Conservation (phyloP, 192 early-diverging fungal species). For the Radiomyces spectabilis region DNA sequence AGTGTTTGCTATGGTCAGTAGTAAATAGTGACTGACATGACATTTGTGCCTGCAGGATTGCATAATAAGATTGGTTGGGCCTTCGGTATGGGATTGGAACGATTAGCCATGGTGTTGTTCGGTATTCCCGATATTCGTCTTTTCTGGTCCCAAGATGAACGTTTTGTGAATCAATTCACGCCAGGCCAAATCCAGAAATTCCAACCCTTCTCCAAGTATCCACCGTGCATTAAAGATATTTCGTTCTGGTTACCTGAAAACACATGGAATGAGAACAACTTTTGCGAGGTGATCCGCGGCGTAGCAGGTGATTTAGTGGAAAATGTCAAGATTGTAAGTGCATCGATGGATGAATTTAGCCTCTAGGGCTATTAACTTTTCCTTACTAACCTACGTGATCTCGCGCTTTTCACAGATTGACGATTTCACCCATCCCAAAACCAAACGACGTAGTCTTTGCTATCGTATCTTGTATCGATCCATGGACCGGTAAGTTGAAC, state of each 20-base stretch:
- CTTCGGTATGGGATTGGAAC: conserved; percentile 94
- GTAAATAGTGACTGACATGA: neutral
- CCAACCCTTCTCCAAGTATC: conserved; percentile 82
- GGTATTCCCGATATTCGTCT: conserved; percentile 92
- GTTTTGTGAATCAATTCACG: conserved; percentile 83
- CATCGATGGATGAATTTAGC: neutral
- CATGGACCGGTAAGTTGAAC: conserved; percentile 73
- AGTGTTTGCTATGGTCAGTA: too few species aligned
- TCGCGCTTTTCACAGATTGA: conserved; percentile 56
- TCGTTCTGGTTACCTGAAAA: conserved; percentile 75
- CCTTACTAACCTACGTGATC: conserved; percentile 5
- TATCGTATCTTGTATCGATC: conserved; percentile 93
- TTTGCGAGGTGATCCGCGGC: conserved; percentile 87
- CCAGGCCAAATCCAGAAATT: conserved; percentile 65
- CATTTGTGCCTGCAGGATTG: conserved; percentile 31
- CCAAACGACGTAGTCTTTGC: conserved; percentile 73
- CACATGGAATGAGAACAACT: conserved; percentile 86
- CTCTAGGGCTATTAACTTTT: neutral
- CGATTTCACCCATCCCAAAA: conserved; percentile 83
- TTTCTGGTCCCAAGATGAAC: conserved; percentile 87
- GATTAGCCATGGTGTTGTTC: conserved; percentile 94
- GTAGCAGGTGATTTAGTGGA: conserved; percentile 91
- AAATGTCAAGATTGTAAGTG: conserved; percentile 71
- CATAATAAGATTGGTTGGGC: conserved; percentile 89
- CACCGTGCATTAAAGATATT: conserved; percentile 90